Percentiles rank a stretch among this genome's conserved stretches.
These are phyloP conservation scores for Clitocybe nebularis DNA, from an alignment of 1,284 basidiomycete genomes.

Conservation along the genomic window DNA sequence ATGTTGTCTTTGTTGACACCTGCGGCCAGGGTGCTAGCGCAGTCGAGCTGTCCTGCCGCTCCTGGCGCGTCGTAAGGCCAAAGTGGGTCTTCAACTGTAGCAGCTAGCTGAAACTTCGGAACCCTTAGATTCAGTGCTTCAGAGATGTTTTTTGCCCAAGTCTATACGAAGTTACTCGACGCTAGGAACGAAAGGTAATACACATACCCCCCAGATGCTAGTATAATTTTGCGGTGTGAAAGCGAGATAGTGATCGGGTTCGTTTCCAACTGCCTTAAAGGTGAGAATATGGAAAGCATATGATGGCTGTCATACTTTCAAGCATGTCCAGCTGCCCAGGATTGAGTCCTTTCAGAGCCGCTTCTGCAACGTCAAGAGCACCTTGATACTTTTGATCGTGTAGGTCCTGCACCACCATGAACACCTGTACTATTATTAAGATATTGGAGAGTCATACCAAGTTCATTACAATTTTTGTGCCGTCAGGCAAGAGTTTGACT, in stretches of 20 bases:
- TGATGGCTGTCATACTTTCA: constrained; percentile 40
- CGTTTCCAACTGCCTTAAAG: constrained; percentile 40
- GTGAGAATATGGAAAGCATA: not conserved
- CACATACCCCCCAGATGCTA: constrained; percentile 36
- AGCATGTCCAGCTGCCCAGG: constrained; percentile 35
- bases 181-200: not conserved
- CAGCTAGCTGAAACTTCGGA: constrained; percentile 42
- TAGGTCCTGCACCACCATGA: constrained; percentile 29
- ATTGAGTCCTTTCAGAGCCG: constrained; percentile 33
- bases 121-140: constrained; percentile 28
- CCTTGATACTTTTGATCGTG: constrained; percentile 38
- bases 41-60: constrained; percentile 40
- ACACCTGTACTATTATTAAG: not conserved
- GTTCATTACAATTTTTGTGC: constrained; percentile 42
- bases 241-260: constrained; percentile 44
- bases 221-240: constrained; percentile 42
- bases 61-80: constrained; percentile 43
- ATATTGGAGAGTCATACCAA: constrained; percentile 24
- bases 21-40: constrained; percentile 41
- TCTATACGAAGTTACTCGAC: constrained; percentile 22
- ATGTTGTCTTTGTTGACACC: constrained; percentile 37
- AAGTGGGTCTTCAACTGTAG: constrained; percentile 46
- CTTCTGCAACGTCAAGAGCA: constrained; percentile 38
- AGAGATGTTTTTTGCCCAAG: constrained; percentile 44
- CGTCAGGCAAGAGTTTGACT: constrained; percentile 38